Evolutionary conservation across 1,284 basidiomycete genomes (phyloP), one percentile per base, ranked within the genome.

Genomic region (Microbotryum scabiosae): DNA sequence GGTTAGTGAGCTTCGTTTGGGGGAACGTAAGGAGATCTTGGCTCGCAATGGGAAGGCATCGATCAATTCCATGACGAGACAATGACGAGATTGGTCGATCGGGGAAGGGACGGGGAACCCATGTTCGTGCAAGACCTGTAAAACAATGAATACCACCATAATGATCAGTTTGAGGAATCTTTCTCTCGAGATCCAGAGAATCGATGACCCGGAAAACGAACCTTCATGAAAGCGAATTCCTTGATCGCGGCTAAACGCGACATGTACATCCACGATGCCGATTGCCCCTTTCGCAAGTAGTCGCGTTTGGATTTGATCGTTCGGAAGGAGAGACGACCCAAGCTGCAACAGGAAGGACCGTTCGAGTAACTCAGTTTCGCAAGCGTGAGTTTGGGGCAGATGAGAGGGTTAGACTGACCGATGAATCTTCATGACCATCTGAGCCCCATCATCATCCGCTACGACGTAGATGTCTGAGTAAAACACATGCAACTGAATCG

Each of bases 211-310:
- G 9, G 25, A 43, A 41, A 18, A 73, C 71, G 43, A 48, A 89
- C 91, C 82, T 96, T 96, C 91, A 99, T 96, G 75, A 97, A 99
- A 0, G 90, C 90, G 81, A 86, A 98, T 75, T 99, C 94, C 75
- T 97, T 97, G 77, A 94, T 86, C 6, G 94, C 94, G 12, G 92
- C 87, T 51, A 99, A 77, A 30, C 94, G 84, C 57, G 90, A 94
- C 90, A 99, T 92, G 78, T 97, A 98, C 93, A 98, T 97, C 94
- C 94, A 99, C 32, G 90, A 94, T 0, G 93, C 93, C 43, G 87
- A 90, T 76, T 91, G 91, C 45, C 94, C 83, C 75, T 94, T 96
- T 32, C 92, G 90, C 68, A 98, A 80, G 75, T 98, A 99, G 75
- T 99, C 96, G 66, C 94, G 82, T 75, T 98, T 98, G 70, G 87